Evolutionary conservation across 2,329 filamentous ascomycete species (phyloP).

Genomic region (Gnomoniopsis sp.): DNA sequence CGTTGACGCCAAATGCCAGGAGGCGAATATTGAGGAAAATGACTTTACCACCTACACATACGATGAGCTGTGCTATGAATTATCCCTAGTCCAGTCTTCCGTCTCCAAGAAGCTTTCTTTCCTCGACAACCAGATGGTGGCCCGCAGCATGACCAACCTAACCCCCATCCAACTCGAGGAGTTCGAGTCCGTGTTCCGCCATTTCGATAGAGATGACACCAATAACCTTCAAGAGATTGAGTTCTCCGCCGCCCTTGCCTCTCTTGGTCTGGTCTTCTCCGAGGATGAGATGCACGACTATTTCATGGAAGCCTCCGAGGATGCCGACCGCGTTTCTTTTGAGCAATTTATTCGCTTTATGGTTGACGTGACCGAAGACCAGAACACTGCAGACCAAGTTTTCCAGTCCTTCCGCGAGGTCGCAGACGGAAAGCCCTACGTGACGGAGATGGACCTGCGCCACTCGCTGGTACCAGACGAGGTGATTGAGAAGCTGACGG

Average conservation of each 20-base stretch:
- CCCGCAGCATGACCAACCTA: conserved; percentile 96
- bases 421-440: conserved; percentile 96
- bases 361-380: conserved; percentile 98
- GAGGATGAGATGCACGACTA: conserved; percentile 98
- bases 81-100: conserved; percentile 84
- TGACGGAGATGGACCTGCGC: conserved; percentile 93
- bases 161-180: conserved; percentile 98
- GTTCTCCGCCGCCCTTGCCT: conserved; percentile 94
- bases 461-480: conserved; percentile 96
- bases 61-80: conserved; percentile 91
- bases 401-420: conserved; percentile 98
- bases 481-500: conserved; percentile 86
- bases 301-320: conserved; percentile 82
- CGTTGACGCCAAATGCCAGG: conserved; percentile 83
- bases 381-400: conserved; percentile 97
- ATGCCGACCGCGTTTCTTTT: conserved; percentile 79
- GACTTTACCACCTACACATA: conserved; percentile 99
- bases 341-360: conserved; percentile 99
- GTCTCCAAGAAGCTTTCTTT: conserved; percentile 96
- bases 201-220: conserved; percentile 91
- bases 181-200: conserved; percentile 96
- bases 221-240: conserved; percentile 92
- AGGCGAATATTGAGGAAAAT: conserved; percentile 98
- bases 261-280: conserved; percentile 90
- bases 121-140: conserved; percentile 97